Percentiles rank a stretch among this genome's conserved stretches.
These are phyloP conservation scores for Amylostereum areolatum DNA, from an alignment of 1,284 basidiomycete species.

Conservation along the genomic window DNA sequence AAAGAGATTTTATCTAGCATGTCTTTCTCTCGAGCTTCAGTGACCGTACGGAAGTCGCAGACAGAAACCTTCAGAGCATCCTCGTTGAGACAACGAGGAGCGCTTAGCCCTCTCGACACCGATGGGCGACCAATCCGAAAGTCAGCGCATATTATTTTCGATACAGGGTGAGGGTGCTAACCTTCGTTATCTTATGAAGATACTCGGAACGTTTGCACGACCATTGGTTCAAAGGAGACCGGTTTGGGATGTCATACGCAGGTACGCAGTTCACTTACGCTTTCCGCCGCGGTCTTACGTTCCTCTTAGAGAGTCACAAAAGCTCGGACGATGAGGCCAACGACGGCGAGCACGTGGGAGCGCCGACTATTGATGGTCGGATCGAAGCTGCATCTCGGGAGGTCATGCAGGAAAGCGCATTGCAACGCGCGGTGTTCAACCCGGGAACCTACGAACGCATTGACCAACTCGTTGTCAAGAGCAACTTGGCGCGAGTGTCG, in stretches of 20 bases:
- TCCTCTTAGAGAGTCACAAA: conserved; percentile 3
- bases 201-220: conserved; percentile 14
- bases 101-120: conserved; percentile 51
- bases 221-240: conserved; percentile 14
- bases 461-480: conserved; percentile 10
- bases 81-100: conserved; percentile 34
- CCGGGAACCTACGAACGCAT: conserved; percentile 10
- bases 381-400: conserved; percentile 9
- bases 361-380: conserved; percentile 4
- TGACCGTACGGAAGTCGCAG: conserved; percentile 47
- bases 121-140: conserved; percentile 57
- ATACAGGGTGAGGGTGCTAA: background rate
- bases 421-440: conserved; percentile 10
- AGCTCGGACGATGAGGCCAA: background rate
- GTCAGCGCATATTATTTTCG: conserved; percentile 27
- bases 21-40: conserved; percentile 59
- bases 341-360: conserved; percentile 5
- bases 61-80: conserved; percentile 43
- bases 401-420: conserved; percentile 4
- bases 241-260: conserved; percentile 11
- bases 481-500: conserved; percentile 8
- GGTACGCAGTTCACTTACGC: conserved; percentile 5
- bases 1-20: conserved; percentile 34
- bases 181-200: background rate
- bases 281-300: background rate